These are phyloP conservation scores for Pythium angustatum DNA, from an alignment of 352 stramenopile species.

Conservation along the genomic window DNA sequence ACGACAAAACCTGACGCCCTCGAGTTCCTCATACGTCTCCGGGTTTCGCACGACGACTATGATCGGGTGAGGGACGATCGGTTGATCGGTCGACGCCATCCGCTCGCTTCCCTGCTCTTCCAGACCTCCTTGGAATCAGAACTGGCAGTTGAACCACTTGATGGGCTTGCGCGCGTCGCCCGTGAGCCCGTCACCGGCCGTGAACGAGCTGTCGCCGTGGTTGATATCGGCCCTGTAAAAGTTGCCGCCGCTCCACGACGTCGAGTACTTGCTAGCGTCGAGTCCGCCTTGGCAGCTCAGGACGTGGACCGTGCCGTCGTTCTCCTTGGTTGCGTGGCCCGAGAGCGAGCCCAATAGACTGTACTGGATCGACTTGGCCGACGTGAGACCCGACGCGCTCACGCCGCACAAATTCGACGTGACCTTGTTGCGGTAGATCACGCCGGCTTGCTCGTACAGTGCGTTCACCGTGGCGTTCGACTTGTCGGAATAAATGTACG, in stretches of 20 bases:
- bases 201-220: conserved; percentile 31
- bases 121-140: too few relatives aligned
- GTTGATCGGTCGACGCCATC: too few relatives aligned
- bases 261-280: conserved; percentile 16
- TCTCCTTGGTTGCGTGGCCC: conserved; percentile 13
- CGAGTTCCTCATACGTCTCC: too few relatives aligned
- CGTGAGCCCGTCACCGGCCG: conserved; percentile 30
- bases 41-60: too few relatives aligned
- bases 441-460: conserved; percentile 17
- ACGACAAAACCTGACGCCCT: too few relatives aligned
- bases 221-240: conserved; percentile 38
- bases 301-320: conserved; percentile 37
- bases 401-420: conserved; percentile 31
- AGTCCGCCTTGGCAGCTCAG: conserved; percentile 23
- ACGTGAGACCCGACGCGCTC: conserved; percentile 19
- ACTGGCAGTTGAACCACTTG: conserved; percentile 42
- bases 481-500: neutral
- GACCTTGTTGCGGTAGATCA: conserved; percentile 5
- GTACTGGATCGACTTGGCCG: neutral
- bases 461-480: conserved; percentile 3
- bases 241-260: conserved; percentile 11
- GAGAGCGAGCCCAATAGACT: neutral
- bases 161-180: conserved; percentile 35
- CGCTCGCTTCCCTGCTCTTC: too few relatives aligned
- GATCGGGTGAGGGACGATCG: too few relatives aligned